Evolutionary conservation across 2,329 filamentous ascomycete species (phyloP), one percentile per base, ranked within the genome.

Genomic region (Sporothrix dimorphospora): DNA sequence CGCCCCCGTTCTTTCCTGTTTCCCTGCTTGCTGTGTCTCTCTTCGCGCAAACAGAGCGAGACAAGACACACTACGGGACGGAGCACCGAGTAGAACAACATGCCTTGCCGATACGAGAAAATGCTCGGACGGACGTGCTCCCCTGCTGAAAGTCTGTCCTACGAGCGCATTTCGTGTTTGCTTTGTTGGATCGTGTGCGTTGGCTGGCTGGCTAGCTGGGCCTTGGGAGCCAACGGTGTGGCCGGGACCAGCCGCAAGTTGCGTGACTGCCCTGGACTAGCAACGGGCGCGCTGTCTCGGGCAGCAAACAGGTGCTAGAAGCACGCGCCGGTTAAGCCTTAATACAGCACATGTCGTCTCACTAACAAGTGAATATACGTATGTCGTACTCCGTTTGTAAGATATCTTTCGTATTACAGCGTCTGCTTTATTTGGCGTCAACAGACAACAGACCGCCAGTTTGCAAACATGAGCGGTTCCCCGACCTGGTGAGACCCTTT

Each of bases 171-270:
- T 63, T 63, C 24, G n/a, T n/a, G n/a, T n/a, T n/a, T n/a, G n/a
- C n/a, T 34, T 16, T 63, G 34, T 63, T 5, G 27, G 53, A 57
- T n/a, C 14, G 53, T 24, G 34, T 42, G 57, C 11, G 57, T 11
- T 63, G 57, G 59, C 21, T 21, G 8, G 51, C 27, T 30, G 51
- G 49, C 40, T 45, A 21, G 51, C 51, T 27, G n/a, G 12, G 12
- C 27, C 12, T 65, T 21, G 21, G n/a, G 45, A 42, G 49, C 51
- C 51, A 69, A 69, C 51, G 67, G 51, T 59, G 51, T 47, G 45
- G 68, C 21, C 68, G 68, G 68, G 68, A 61, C 16, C 68, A 70
- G 68, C 68, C 68, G 68, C 24, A 19, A 5, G 49, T 30, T 24
- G 67, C 67, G 51, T 59, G 27, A n/a, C 68, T 61, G 53, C 53